Conservation (phyloP, 2,329 filamentous ascomycete genomes). For the Colletotrichum sp. region DNA sequence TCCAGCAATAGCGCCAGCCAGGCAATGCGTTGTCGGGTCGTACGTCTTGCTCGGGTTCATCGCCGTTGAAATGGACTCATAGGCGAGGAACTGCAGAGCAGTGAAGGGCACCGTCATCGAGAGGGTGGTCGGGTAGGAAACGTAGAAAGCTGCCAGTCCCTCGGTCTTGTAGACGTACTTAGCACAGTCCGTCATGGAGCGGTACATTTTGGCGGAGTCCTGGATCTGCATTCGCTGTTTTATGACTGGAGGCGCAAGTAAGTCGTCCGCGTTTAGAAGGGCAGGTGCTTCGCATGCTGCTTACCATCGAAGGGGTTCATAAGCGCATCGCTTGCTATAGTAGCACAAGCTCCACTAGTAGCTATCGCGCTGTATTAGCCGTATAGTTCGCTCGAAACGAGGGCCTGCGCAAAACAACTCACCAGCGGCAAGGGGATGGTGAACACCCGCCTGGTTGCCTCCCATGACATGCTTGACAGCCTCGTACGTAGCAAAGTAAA, state of each 20-base stretch:
- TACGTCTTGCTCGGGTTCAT: constrained; percentile 89
- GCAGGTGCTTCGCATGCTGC: not conserved
- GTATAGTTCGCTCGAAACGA: not conserved
- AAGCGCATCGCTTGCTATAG: constrained; percentile 94
- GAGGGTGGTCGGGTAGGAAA: constrained; percentile 96
- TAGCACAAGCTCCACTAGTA: constrained; percentile 90
- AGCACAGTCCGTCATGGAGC: constrained; percentile 85
- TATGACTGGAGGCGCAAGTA: constrained; percentile 68
- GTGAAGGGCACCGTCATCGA: constrained; percentile 99
- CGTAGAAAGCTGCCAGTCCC: constrained; percentile 91
- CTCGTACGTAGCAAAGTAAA: constrained; percentile 99
- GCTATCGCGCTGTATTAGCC: constrained; percentile 54
- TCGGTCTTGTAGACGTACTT: constrained; percentile 85
- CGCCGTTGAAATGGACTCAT: constrained; percentile 92
- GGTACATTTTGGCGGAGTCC: constrained; percentile 86
- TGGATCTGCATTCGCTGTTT: constrained; percentile 99
- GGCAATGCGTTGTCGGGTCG: constrained; percentile 91
- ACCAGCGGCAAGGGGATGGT: constrained; percentile 95
- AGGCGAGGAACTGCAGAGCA: constrained; percentile 94
- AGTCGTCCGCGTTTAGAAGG: not conserved
- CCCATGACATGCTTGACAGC: constrained; percentile 95
- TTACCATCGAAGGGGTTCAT: constrained; percentile 99
- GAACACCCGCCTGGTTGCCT: constrained; percentile 83
- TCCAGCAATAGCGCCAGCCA: constrained; percentile 89
- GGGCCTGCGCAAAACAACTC: constrained; percentile 32